These are phyloP conservation scores for Phanerochaete sordida DNA, from an alignment of 768 basidiomycete genomes.

Conservation along the genomic window DNA sequence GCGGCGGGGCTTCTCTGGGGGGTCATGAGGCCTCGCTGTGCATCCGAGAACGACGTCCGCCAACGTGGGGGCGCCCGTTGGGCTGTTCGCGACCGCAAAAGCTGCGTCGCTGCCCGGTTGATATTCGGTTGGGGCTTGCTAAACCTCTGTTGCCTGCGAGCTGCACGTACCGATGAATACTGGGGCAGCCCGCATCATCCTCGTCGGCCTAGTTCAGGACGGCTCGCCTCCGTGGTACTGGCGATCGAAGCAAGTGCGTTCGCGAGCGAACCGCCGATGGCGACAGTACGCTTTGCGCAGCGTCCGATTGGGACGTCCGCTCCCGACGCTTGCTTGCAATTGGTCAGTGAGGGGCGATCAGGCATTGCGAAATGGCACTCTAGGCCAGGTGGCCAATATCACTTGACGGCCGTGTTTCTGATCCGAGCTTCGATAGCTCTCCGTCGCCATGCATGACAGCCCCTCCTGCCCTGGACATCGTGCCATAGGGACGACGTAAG, in stretches of 20 bases:
- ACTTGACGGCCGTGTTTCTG: slow-evolving; percentile 5
- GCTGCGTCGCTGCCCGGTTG: background rate
- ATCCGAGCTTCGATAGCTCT: background rate
- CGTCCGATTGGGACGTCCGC: background rate
- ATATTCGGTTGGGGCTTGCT: slow-evolving; percentile 2
- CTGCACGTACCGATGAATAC: background rate
- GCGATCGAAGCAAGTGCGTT: background rate
- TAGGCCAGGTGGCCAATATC: slow-evolving; percentile 1
- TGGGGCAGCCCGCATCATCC: background rate
- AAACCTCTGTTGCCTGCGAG: background rate
- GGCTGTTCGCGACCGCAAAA: background rate
- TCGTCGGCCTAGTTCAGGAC: background rate
- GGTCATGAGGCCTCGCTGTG: slow-evolving; percentile 12
- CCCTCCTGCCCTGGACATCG: background rate
- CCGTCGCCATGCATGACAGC: background rate
- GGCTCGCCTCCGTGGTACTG: background rate
- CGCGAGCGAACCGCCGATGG: background rate
- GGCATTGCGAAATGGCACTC: background rate
- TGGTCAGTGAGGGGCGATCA: background rate
- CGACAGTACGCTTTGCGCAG: background rate
- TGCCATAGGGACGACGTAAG: background rate
- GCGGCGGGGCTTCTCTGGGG: slow-evolving; percentile 8
- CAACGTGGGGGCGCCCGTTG: background rate
- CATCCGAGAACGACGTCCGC: slow-evolving; percentile 4
- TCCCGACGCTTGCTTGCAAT: background rate